Evolutionary conservation across 306 rosid species (phyloP).

Genomic region (Aeschynomene evenia): DNA sequence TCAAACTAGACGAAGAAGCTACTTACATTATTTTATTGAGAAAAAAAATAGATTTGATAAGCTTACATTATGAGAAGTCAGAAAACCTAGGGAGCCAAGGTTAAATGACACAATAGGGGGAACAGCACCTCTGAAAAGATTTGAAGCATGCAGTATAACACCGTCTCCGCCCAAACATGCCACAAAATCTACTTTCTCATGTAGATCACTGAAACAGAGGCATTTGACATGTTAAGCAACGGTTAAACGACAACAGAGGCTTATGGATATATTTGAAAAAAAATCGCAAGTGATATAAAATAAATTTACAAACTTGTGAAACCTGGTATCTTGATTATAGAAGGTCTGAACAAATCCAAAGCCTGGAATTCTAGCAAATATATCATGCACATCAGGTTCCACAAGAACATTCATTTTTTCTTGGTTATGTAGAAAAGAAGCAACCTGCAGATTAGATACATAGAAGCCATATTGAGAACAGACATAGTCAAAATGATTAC

Average conservation of each 20-base stretch:
- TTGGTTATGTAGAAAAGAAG: slow-evolving; percentile 70
- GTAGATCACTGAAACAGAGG: slow-evolving; percentile 68
- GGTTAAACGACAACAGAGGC: slow-evolving; percentile 21
- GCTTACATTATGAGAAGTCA: slow-evolving; percentile 88
- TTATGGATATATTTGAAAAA: not conserved
- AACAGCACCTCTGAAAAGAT: slow-evolving; percentile 83
- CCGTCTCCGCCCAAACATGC: slow-evolving; percentile 99
- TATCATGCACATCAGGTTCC: slow-evolving; percentile 94
- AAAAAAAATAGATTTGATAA: slow-evolving; percentile 32
- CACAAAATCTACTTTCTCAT: slow-evolving; percentile 96
- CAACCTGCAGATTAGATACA: slow-evolving; percentile 57
- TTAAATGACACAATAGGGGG: slow-evolving; percentile 97
- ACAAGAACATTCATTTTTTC: slow-evolving; percentile 92
- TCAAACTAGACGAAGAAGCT: slow-evolving; percentile 24
- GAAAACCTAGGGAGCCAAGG: slow-evolving; percentile 98
- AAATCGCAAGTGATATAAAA: slow-evolving; percentile 8
- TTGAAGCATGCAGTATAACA: slow-evolving; percentile 94
- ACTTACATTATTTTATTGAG: not conserved
- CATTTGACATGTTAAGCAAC: slow-evolving; percentile 34
- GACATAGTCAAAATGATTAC: not conserved
- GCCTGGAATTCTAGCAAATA: slow-evolving; percentile 93
- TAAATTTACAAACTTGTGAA: slow-evolving; percentile 22
- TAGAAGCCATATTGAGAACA: slow-evolving; percentile 26
- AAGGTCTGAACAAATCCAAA: slow-evolving; percentile 98
- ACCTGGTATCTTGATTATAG: slow-evolving; percentile 94